These are phyloP conservation scores for Papilionanthe hybrid DNA, from an alignment of 116 monocot genomes.

Conservation along the genomic window DNA sequence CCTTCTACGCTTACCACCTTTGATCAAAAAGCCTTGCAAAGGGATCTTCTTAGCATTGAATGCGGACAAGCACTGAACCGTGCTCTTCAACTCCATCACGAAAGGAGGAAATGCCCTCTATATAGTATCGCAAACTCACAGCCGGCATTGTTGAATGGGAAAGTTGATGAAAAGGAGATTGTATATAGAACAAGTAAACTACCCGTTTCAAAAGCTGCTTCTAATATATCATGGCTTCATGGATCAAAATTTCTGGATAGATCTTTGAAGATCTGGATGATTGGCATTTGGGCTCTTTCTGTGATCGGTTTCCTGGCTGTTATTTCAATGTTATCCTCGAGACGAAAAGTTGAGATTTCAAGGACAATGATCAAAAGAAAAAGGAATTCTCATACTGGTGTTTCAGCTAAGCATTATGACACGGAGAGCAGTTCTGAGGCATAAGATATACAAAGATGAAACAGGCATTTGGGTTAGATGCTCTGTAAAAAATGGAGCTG, in stretches of 20 bases:
- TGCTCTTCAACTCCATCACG: conserved; percentile 75
- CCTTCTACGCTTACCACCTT: conserved; percentile 38
- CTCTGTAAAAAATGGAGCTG: neutral
- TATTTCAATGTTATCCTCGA: conserved; percentile 51
- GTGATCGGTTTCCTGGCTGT: conserved; percentile 62
- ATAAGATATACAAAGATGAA: neutral
- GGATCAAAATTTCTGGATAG: conserved; percentile 12
- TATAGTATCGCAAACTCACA: neutral
- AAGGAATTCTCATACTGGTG: conserved; percentile 21
- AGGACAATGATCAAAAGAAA: conserved; percentile 33
- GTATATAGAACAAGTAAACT: conserved; percentile 10
- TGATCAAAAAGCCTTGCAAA: conserved; percentile 31
- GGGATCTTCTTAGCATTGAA: conserved; percentile 86
- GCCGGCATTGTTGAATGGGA: neutral
- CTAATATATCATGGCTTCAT: conserved; percentile 14
- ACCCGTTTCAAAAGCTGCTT: conserved; percentile 5
- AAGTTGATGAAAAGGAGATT: neutral
- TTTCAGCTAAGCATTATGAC: conserved; percentile 7
- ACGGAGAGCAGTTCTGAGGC: conserved; percentile 15
- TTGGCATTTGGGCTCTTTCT: conserved; percentile 69
- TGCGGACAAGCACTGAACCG: conserved; percentile 66
- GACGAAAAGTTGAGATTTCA: conserved; percentile 23
- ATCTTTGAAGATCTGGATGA: conserved; percentile 48
- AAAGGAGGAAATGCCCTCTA: conserved; percentile 39
- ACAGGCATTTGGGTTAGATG: neutral